A percentile compares a stretch with the other conserved stretches of the same genome.
Evolutionary conservation across 2,329 filamentous ascomycete genomes (phyloP).

Genomic region (Balansia obtecta): DNA sequence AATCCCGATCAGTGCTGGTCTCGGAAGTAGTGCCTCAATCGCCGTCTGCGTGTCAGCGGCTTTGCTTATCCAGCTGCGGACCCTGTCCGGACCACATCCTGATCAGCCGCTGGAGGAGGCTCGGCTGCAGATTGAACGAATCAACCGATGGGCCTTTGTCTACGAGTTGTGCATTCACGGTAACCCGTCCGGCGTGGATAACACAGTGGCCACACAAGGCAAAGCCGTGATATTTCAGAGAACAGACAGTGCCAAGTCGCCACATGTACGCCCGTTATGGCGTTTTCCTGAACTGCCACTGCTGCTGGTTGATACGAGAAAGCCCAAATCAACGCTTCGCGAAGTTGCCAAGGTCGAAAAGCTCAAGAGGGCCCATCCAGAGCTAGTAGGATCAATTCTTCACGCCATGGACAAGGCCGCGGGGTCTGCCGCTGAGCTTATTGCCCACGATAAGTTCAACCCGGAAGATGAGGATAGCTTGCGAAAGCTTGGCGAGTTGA

Average conservation of each 20-base stretch:
- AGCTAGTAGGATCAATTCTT: conserved; percentile 68
- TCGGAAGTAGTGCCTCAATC: conserved; percentile 91
- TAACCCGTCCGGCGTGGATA: conserved; percentile 92
- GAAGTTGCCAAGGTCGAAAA: conserved; percentile 79
- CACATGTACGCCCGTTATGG: conserved; percentile 62
- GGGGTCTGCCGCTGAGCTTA: conserved; percentile 38
- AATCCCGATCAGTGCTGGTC: conserved; percentile 80
- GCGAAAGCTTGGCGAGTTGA: conserved; percentile 70
- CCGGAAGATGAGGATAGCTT: conserved; percentile 49
- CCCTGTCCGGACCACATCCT: conserved; percentile 78
- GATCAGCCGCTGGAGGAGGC: conserved; percentile 83
- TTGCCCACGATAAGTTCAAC: conserved; percentile 54
- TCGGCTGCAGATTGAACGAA: conserved; percentile 81
- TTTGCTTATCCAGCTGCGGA: conserved; percentile 75
- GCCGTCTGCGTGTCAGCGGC: conserved; percentile 79
- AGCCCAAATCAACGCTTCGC: conserved; percentile 70
- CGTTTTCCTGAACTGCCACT: conserved; percentile 88
- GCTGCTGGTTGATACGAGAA: conserved; percentile 78
- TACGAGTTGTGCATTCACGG: conserved; percentile 96
- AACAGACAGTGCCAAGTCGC: conserved; percentile 63
- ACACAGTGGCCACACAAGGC: conserved; percentile 86
- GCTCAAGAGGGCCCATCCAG: conserved; percentile 59
- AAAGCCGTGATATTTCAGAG: conserved; percentile 90
- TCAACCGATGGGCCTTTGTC: conserved; percentile 97
- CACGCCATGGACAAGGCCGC: conserved; percentile 72